Base-by-base conservation (phyloP, 163 green algal species). In the Scenedesmus sp. region DNA sequence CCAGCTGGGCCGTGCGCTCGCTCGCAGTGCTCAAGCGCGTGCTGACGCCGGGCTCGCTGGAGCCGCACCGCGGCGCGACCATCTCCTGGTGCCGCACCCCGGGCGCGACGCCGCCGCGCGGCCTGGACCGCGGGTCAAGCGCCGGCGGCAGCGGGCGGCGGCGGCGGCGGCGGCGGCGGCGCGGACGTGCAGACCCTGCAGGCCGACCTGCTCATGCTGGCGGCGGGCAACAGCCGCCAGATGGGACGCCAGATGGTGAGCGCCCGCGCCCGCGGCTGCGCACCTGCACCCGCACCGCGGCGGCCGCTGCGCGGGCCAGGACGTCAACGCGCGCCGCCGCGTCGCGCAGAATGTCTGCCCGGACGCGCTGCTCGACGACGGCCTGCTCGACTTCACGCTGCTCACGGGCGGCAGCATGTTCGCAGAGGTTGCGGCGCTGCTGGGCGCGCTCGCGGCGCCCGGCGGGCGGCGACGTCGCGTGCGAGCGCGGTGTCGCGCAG, bases 311-410 rank as follows among this genome's bases (percentile, higher is more conserved):
- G n/a, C n/a, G n/a, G n/a, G n/a, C n/a, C n/a, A n/a, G n/a, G n/a
- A n/a, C n/a, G n/a, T n/a, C n/a, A n/a, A n/a, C n/a, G n/a, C n/a
- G n/a, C n/a, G n/a, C n/a, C n/a, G n/a, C n/a, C n/a, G n/a, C n/a
- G n/a, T n/a, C n/a, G n/a, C n/a, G 50, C 17, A 50, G 15, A 53
- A 72, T 20, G 54, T 83, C 28, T 86, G 79, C 39, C 85, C 85
- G 2, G 65, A 86, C 45, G 85, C 85, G 15, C 54, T 87, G 62
- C 78, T 89, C 29, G 79, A 89, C 69, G 85, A 89, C 56, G 85
- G 85, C 0, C 69, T 88, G 70, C 70, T 89, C 60, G 85, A 89
- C 73, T 72, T 85, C 47, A 85, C 84, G 3, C 11, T 86, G 67
- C 70, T 70, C 82, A 54, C 77, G 39, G 60, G 34, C 53, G 17